Base-by-base conservation (phyloP, 164 flowering plant genomes). In the Aristolochia californica region DNA sequence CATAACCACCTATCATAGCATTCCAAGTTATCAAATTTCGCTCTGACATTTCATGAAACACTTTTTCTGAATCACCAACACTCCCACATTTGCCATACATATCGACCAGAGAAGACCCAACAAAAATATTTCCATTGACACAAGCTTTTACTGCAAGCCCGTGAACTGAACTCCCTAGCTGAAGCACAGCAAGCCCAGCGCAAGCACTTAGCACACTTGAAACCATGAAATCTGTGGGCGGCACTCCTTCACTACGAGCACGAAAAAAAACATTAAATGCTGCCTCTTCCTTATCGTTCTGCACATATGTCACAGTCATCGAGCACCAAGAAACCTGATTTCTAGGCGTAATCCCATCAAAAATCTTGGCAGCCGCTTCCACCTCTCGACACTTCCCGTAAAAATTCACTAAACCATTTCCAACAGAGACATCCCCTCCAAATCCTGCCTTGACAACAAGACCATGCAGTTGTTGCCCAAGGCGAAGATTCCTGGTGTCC, bases 61-160 rank as follows among this genome's bases (percentile, higher is more conserved):
- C 81, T 13, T 45, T 61, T 55, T 81, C 88, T 0, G 90, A 66
- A 34, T 88, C 87, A 56, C 71, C 69, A 30, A 86, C 70, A 55
- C 83, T 78, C 43, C 96, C 98, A 70, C 96, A 85, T 68, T 88
- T 88, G 5, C 87, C 96, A 73, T 91, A 91, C 96, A 91, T 84
- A 75, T 88, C 96, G 40, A 88, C 88, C n/a, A 91, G 79, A 0
- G 98, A 83, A 69, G 90, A 83, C 4, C 88, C 96, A 11, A 91
- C 98, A 68, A 74, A 84, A 16, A 86, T 60, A 63, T 84, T 79
- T 48, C 57, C 73, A 47, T 77, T 89, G 14, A 81, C 72, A 55
- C 96, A 81, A 5, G 81, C 82, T 65, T 88, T 88, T 24, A 79
- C 87, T 22, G 91, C 88, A 23, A 83, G 63, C 5, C 80, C 84